Evolutionary conservation across 495 filamentous ascomycete species (phyloP), one percentile per base, ranked within the genome.

Genomic region (Oleoguttula mirabilis): DNA sequence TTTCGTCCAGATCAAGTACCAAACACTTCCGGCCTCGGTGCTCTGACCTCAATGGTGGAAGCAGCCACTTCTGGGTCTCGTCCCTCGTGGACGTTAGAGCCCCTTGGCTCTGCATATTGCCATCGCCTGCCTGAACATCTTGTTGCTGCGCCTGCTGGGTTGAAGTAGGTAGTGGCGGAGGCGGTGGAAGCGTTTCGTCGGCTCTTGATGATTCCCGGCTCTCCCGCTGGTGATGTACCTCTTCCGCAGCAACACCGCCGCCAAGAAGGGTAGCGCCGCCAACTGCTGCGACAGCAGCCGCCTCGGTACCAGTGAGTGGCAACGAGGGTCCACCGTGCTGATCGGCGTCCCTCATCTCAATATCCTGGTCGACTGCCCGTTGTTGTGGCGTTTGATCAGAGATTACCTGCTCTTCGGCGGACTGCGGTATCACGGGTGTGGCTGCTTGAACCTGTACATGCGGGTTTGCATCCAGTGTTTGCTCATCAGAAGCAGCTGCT

Each of bases 1-100:
- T 99, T 61, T 99, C 90, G 51, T 99, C 90, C 33, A 99, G 65
- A 66, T 99, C 90, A 19, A 99, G 69, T 12, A 99, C 88, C 32
- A 99, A 67, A 55, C 92, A 96, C 61, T 99, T 99, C 55, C 80
- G 79, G 17, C 84, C 82, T 46, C 79, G 76, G 51, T 90, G 74
- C 48, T 79, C 77, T 11, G 86, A 79, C 14, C 75, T 64, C 35
- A 86, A 66, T 8, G 88, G 82, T 12, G 84, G 84, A 36, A 96
- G 64, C 22, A 99, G 67, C 66, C 71, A 92, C 50, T 80, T 78
- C 42, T 80, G 73, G 39, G 67, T 61, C 19, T 71, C 61, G 21
- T 47, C 54, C 8, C 51, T 31, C n/a, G 41, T n/a, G 2, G 52
- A 39, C 8, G 48, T 23, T 11, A 48, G 35, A 17, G 60, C 55